phyloP scores from a whole-genome alignment of 1,139 yeast species.

The Geotrichum restrictum region DNA sequence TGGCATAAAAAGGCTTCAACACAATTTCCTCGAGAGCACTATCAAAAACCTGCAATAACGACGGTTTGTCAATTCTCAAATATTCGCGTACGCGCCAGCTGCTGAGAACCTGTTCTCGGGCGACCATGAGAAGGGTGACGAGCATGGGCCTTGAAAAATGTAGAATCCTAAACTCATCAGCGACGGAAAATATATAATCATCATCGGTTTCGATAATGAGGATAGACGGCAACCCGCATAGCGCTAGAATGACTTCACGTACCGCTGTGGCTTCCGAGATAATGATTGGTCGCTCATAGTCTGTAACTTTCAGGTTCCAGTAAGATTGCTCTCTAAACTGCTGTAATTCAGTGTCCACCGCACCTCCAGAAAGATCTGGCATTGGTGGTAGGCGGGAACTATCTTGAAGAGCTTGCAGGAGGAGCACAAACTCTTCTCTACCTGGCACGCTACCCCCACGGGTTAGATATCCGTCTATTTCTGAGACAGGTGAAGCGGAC shows the following conservation, averaged over 20 bases:
- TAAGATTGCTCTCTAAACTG: slow-evolving; percentile 10
- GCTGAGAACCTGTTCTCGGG: neutral
- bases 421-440: neutral
- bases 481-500: neutral
- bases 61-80: slow-evolving; percentile 1
- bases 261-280: slow-evolving; percentile 13
- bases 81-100: neutral
- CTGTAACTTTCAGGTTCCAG: slow-evolving; percentile 11
- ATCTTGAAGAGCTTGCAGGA: slow-evolving; percentile 2
- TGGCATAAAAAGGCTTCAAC: neutral
- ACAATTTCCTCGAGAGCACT: slow-evolving; percentile 6
- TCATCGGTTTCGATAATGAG: slow-evolving; percentile 2
- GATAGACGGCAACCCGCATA: slow-evolving; percentile 10
- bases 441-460: neutral
- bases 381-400: neutral
- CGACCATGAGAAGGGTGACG: neutral
- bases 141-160: slow-evolving; percentile 12
- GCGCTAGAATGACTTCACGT: slow-evolving; percentile 8
- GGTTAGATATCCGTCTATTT: no score
- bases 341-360: slow-evolving; percentile 11
- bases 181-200: neutral
- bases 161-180: slow-evolving; percentile 5
- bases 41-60: slow-evolving; percentile 10
- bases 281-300: neutral
- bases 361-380: slow-evolving; percentile 10